Evolutionary conservation across 1,139 yeast genomes (phyloP).

Genomic region (Lodderomyces orthopsilosis): DNA sequence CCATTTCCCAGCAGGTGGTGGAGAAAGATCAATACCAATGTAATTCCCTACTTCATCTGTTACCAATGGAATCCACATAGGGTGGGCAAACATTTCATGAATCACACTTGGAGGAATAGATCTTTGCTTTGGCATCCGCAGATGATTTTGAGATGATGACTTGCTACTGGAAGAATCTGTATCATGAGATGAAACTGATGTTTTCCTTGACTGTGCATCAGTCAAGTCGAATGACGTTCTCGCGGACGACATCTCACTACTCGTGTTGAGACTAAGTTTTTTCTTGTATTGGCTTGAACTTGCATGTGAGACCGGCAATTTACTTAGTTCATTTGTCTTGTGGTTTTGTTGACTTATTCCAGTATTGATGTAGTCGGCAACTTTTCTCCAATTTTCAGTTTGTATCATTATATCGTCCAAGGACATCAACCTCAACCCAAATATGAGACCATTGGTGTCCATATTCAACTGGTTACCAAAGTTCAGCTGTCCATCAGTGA

Average conservation of each 20-base stretch:
- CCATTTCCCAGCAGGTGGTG: conserved; percentile 56
- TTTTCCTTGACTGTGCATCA: conserved; percentile 7
- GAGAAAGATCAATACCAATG: conserved; percentile 84
- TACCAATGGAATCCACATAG: conserved; percentile 86
- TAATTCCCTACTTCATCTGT: conserved; percentile 90
- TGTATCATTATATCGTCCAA: conserved; percentile 61
- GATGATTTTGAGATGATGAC: conserved; percentile 1
- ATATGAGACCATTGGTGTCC: conserved; percentile 54
- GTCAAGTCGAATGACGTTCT: conserved; percentile 11
- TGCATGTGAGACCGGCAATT: conserved; percentile 25
- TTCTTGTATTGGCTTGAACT: conserved; percentile 20
- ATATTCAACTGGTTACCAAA: conserved; percentile 45
- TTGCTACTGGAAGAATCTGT: conserved; percentile 5
- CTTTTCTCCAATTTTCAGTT: conserved; percentile 69
- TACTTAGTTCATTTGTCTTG: conserved; percentile 24
- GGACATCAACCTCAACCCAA: conserved; percentile 63
- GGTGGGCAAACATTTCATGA: conserved; percentile 75
- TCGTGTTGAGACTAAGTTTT: conserved; percentile 16
- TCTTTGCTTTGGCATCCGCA: conserved; percentile 53
- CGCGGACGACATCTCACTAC: conserved; percentile 12
- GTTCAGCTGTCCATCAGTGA: conserved; percentile 69
- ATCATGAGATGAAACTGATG: conserved; percentile 9
- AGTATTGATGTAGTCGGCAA: conserved; percentile 45
- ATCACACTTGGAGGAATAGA: conserved; percentile 74
- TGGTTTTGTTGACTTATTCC: conserved; percentile 22